A percentile compares a stretch with the other conserved stretches of the same genome.
These are phyloP conservation scores for Nigrospora oryzae DNA, from an alignment of 2,329 filamentous ascomycete genomes.

Conservation along the genomic window DNA sequence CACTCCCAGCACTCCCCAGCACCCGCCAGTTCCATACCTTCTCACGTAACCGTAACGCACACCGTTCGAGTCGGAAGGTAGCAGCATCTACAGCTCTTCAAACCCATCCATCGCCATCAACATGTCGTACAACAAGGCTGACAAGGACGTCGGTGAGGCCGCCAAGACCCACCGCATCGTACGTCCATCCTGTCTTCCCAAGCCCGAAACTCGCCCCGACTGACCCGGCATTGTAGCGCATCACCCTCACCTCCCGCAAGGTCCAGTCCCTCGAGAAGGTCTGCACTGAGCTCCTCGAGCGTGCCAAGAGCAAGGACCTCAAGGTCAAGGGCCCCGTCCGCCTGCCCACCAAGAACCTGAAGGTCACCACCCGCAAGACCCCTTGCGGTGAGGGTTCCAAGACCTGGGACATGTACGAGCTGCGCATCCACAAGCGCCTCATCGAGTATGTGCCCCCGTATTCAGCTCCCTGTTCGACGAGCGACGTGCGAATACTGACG, in stretches of 20 bases:
- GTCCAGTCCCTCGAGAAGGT: conserved; percentile 96
- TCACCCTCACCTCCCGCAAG: conserved; percentile 94
- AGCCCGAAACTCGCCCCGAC: conserved; percentile 81
- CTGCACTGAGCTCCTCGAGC: conserved; percentile 96
- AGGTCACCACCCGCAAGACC: conserved; percentile 97
- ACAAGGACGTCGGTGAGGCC: conserved; percentile 88
- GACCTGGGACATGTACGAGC: conserved; percentile 99
- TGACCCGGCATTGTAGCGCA: conserved; percentile 43
- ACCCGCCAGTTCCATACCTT: conserved; percentile 32
- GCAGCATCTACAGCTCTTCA: conserved; percentile 11
- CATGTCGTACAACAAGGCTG: conserved; percentile 93
- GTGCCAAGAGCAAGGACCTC: conserved; percentile 96
- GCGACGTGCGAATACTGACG: conserved; percentile 11
- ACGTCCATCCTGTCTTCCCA: conserved; percentile 27
- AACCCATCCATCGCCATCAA: conserved; percentile 25
- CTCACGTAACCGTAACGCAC: conserved; percentile 71
- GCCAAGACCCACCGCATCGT: conserved; percentile 35
- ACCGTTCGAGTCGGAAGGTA: conserved; percentile 76
- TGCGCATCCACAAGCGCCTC: conserved; percentile 98
- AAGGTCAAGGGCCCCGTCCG: conserved; percentile 97
- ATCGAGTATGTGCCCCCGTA: conserved; percentile 66
- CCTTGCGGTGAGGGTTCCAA: conserved; percentile 99
- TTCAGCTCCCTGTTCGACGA: background rate
- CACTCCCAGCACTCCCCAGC: conserved; percentile 2
- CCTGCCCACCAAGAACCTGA: conserved; percentile 92